Conservation (phyloP, 2,329 filamentous ascomycete species). For the Alternaria consortialis region DNA sequence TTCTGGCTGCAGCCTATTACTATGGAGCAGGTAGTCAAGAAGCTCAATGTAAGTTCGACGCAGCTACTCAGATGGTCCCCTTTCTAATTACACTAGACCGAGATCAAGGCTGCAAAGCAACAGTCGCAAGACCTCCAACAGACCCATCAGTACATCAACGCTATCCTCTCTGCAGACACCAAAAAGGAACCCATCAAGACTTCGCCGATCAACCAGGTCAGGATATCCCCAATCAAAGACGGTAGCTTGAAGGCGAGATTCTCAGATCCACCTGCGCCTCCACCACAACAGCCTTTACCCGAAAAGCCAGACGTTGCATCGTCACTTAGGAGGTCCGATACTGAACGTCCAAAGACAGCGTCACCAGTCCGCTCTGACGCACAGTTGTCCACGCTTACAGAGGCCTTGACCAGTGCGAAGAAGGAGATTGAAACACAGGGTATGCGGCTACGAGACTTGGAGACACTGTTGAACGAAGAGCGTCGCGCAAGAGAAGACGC, state of each 20-base stretch:
- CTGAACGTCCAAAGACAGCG: conserved; percentile 73
- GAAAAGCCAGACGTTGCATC: conserved; percentile 82
- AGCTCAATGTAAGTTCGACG: conserved; percentile 72
- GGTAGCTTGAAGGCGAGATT: conserved; percentile 76
- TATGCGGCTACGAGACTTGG: conserved; percentile 80
- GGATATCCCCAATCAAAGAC: conserved; percentile 67
- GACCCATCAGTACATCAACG: conserved; percentile 81
- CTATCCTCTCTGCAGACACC: conserved; percentile 77
- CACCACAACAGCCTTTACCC: conserved; percentile 89
- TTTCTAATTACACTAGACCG: conserved; percentile 65
- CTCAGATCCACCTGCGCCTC: conserved; percentile 90
- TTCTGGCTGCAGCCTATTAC: conserved; percentile 90
- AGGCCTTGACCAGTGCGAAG: conserved; percentile 83
- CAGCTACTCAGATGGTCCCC: neutral
- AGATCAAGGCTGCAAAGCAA: conserved; percentile 88
- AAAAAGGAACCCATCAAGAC: conserved; percentile 61
- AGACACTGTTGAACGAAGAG: conserved; percentile 80
- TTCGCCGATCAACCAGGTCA: conserved; percentile 53
- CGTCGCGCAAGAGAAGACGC: conserved; percentile 82
- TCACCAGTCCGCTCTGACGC: conserved; percentile 71
- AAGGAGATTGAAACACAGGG: conserved; percentile 87
- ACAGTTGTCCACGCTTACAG: conserved; percentile 84
- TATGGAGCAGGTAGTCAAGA: conserved; percentile 93
- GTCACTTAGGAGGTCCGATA: conserved; percentile 77
- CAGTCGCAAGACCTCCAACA: conserved; percentile 86